Base-by-base conservation (phyloP, 2,329 filamentous ascomycete genomes). In the Verticillium longisporum region DNA sequence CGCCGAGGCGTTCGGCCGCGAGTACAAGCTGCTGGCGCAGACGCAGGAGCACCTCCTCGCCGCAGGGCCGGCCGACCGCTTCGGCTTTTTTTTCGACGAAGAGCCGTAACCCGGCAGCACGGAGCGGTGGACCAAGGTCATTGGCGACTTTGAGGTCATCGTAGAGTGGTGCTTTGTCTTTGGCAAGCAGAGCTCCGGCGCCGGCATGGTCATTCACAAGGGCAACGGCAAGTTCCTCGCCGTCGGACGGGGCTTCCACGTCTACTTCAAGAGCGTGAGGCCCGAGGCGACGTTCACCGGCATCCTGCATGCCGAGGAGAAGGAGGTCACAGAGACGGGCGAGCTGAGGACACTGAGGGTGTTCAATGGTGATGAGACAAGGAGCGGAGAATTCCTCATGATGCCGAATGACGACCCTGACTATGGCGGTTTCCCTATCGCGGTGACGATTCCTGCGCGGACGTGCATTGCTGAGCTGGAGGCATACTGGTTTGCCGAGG, bases 321-420 rank as follows among this genome's bases (percentile, higher is more conserved):
- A 74, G 68, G 72, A 71, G 4, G 69, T 78, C 32, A 65, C 69
- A 9, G 70, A 73, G 15, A 63, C 67, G 3, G 74, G 73, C 0
- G 58, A 70, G 18, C 61, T 77, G n/a, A 55, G 57, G 56, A 76
- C 73, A 10, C 55, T 71, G 45, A 64, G 74, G 11, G 64, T 71
- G 0, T 41, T 77, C 3, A 77, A 77, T 38, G 76, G 76, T 9
- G 76, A 78, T 60, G 76, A 78, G 68, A 77, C 75, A 1, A 68
- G 75, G 53, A 73, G 72, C 64, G 81, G 82, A 1, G 70, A 71
- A 56, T 79, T 76, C 56, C 67, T 76, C 18, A 80, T 84, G 64
- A 86, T 86, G 83, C 83, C 80, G 1, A 82, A 78, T 61, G 79
- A 83, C 37, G 74, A 83, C 37, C 81, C 81, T 0, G 81, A 84